Evolutionary conservation across 2,329 filamentous ascomycete species (phyloP), one percentile per base, ranked within the genome.

Genomic region (Gaeumannomyces tritici): DNA sequence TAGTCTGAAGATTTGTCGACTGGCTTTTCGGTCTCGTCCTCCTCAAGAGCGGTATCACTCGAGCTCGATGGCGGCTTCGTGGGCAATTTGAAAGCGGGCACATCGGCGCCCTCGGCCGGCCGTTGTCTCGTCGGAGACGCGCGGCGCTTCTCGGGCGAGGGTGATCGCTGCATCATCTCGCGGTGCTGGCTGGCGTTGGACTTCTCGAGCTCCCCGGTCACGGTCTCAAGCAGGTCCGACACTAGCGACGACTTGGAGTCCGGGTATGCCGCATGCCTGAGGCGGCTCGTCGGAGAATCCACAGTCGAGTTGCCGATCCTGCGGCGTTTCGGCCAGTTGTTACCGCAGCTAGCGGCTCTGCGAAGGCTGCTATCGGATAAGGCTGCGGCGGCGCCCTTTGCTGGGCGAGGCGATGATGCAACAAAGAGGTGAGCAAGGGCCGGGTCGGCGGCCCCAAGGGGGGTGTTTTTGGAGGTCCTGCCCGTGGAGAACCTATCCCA

Each of bases 401-500:
- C 75, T 1, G 85, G 82, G 35, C 86, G 85, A 61, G 88, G 88
- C 3, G 89, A 91, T 5, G 87, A 90, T 0, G 88, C 89, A 2
- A 87, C 80, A 76, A 89, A 84, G 29, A 91, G 76, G 62, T 89
- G 83, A 59, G 84, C 83, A 28, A 90, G 77, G 21, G 81, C 76
- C 54, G 84, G 83, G 67, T 85, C 86, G 55, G 77, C 73, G 56
- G 80, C 73, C 26, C 82, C 82, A 1, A 75, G 72, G 9, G 74
- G 71, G 57, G 74, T 73, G 61, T 74, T 67, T 65, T 79, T 73
- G 18, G 77, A 71, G 61, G 74, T 73, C 65, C 80, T 76, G 69
- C 79, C 75, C 62, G 85, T 74, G 51, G 88, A 83, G 70, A 90
- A 91, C 61, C 88, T 85, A 67, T 89, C 89, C 90, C 90, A 93